Evolutionary conservation across 495 filamentous ascomycete genomes (phyloP).

Genomic region (Annulohypoxylon nitens): DNA sequence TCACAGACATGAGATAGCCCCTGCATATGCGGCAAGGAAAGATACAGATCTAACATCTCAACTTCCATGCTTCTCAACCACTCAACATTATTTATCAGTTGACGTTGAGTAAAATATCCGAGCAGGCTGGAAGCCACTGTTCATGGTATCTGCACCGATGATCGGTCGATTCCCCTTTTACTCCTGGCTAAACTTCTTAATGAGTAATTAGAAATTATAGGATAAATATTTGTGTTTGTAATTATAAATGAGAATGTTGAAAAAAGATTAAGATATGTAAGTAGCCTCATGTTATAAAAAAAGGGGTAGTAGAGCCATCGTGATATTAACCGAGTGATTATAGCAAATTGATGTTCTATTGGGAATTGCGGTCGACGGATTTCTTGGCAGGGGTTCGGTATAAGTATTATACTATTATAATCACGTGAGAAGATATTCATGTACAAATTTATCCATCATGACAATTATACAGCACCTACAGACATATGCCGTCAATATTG

Average conservation of each 20-base stretch:
- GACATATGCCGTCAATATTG: not conserved
- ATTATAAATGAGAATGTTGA: too few relatives aligned
- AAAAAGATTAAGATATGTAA: not conserved
- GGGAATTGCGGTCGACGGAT: not conserved
- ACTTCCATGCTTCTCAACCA: not conserved
- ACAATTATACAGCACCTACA: not conserved
- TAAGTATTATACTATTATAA: not conserved
- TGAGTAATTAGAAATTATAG: too few relatives aligned
- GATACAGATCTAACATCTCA: not conserved
- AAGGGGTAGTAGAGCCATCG: not conserved
- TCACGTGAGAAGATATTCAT: constrained; percentile 35
- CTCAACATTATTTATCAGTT: not conserved
- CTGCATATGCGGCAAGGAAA: constrained; percentile 10
- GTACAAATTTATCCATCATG: constrained; percentile 9
- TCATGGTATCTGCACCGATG: too few relatives aligned
- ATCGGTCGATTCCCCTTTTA: not conserved
- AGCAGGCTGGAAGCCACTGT: too few relatives aligned
- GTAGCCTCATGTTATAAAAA: not conserved
- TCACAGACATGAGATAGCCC: not conserved
- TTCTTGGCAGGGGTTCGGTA: constrained; percentile 1
- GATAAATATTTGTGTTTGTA: not conserved
- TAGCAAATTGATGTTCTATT: not conserved
- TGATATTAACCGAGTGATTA: not conserved
- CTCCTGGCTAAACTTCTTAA: not conserved
- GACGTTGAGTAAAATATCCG: not conserved